Base-by-base conservation (phyloP, 2,329 filamentous ascomycete genomes). In the Chalara sp. region DNA sequence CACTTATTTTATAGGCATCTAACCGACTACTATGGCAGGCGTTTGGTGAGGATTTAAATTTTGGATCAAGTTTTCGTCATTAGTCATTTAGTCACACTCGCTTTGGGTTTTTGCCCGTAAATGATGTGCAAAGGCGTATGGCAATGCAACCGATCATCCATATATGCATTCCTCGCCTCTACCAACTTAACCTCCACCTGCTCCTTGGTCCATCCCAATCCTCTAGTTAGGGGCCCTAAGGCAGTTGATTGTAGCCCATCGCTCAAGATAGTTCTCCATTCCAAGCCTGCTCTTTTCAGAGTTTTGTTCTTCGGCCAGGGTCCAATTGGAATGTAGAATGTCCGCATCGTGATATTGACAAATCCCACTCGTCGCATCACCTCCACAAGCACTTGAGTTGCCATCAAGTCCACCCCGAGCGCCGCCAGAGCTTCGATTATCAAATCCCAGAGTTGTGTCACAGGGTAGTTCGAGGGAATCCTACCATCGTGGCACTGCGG, bases 241-340 rank as follows among this genome's bases (percentile, higher is more conserved):
- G 72, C 70, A 50, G 76, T 75, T 6, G 72, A 72, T 56, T 76
- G 73, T 11, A 74, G 60, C 10, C 71, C 74, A 52, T 76, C 72
- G 3, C 72, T 62, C 21, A 21, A 21, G 21, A 21, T 21, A 41
- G 77, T 74, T 43, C 72, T 67, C 71, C 72, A 76, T 59, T 75
- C 74, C 11, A 73, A 58, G 1, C 76, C 76, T 30, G 76, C 74
- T 44, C 71, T 70, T 61, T 77, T 77, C 47, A 76, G 63, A 6
- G 68, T 65, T 49, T 72, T 70, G 1, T 77, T 75, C 52, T 49
- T 52, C 6, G 59, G 56, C 62, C 62, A 64, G 6, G 57, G 50
- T 1, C 76, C 76, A 39, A 78, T 70, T 3, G 77, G 77, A 5
- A 78, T 67, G 6, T 46, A 28, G 32, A 46, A 56, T 76, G 13